Percentiles rank a stretch among this genome's conserved stretches.
phyloP scores from a whole-genome alignment of 345 rosid species.

The Clausena lansium region DNA sequence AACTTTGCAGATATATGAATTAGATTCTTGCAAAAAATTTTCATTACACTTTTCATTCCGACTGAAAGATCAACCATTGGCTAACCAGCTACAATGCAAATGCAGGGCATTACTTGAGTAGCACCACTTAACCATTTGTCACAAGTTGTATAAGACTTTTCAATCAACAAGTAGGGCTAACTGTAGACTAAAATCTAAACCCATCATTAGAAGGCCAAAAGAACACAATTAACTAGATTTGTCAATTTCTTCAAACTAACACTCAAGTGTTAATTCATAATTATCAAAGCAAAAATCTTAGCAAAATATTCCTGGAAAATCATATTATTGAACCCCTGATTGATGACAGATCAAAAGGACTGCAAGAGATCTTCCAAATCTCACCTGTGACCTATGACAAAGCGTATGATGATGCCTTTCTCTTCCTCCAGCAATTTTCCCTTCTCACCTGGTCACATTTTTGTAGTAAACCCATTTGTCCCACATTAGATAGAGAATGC shows the following conservation, averaged over 20 bases:
- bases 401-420: conserved; percentile 81
- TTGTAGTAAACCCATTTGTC: background rate
- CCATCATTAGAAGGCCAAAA: background rate
- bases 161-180: background rate
- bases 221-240: background rate
- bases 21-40: background rate
- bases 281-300: background rate
- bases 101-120: background rate
- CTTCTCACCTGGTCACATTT: conserved; percentile 46
- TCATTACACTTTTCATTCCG: background rate
- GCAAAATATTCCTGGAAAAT: background rate
- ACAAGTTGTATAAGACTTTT: background rate
- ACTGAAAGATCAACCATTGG: background rate
- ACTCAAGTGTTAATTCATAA: background rate
- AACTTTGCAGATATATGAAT: background rate
- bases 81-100: background rate
- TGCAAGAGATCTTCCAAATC: background rate
- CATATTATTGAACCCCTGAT: background rate
- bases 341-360: background rate
- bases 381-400: conserved; percentile 90
- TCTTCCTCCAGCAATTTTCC: conserved; percentile 65
- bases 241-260: background rate
- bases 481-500: background rate
- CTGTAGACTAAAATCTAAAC: background rate
- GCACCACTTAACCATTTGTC: background rate